Base-by-base conservation (phyloP, 176 grass and related monocot species). In the Triticum monococcum region DNA sequence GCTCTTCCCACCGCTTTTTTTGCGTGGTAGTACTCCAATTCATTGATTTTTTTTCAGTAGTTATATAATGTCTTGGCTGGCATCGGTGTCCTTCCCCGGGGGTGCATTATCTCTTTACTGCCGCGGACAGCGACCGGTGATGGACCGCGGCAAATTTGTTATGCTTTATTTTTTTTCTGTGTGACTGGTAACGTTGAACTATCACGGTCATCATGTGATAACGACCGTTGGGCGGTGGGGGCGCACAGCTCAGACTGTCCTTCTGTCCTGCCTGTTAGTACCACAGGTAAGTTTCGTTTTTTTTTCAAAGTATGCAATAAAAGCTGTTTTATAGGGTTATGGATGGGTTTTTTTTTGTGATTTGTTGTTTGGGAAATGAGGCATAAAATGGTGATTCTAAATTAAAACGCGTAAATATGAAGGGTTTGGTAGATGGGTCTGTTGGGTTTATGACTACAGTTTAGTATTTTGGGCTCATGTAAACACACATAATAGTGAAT, bases 101-200 rank as follows among this genome's bases (percentile, higher is more conserved):
- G 28, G 28, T 30, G 28, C 28, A 30, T 30, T 30, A 30, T 30
- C 28, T 30, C 28, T 30, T 30, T 30, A 91, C 71, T 78, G 25
- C 14, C 2, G 46, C 65, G 1, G 83, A 94, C 80, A 81, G 86
- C 69, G 70, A 91, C 84, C 64, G 77, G 81, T 84, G 86, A 87
- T 23, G 73, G 77, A 71, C 77, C 85, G 77, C 70, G 77, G 23
- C 69, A 40, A 70, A 72, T 46, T 36, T 31, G 35, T 12, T 9
- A 33, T 68, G 77, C 48, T n/a, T 12, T 23, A 6, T 54, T 14
- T 45, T 25, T 30, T 30, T 30, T 25, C 2, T 3, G 3, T 3
- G 35, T 40, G 77, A 17, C 4, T 2, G 81, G 5, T 88, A 69
- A 85, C 38, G 81, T 91, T 86, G 89, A 76, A 16, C 35, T 17